Conservation (phyloP, 805 yeast genomes). For the Candida maesae region DNA sequence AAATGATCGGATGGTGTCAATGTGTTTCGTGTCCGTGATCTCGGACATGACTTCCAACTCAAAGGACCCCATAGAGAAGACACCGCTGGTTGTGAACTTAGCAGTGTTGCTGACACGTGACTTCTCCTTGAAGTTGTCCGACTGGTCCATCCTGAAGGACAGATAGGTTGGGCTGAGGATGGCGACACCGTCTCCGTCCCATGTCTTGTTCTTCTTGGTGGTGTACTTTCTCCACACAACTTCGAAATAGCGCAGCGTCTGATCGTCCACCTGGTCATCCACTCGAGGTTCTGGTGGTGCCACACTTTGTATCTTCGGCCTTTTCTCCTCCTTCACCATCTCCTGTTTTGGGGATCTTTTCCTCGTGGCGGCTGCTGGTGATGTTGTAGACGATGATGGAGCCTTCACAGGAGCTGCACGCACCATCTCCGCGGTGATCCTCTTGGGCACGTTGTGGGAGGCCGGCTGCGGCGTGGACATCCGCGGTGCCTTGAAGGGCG, state of each 20-base stretch:
- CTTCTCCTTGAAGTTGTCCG: conserved; percentile 30
- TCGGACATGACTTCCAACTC: conserved; percentile 63
- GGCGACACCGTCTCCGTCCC: conserved; percentile 90
- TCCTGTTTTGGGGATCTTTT: no score
- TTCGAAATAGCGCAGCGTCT: conserved; percentile 18
- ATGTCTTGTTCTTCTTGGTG: conserved; percentile 77
- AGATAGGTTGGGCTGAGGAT: conserved; percentile 27
- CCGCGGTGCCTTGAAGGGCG: conserved; percentile 19
- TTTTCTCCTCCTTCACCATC: no score
- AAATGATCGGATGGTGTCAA: conserved; percentile 18
- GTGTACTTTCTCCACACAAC: conserved; percentile 54
- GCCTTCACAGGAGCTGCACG: no score
- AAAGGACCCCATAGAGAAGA: conserved; percentile 48
- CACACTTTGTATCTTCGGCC: no score
- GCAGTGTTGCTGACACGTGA: conserved; percentile 15
- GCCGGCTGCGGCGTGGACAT: conserved; percentile 8
- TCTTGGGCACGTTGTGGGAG: background rate
- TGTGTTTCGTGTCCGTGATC: conserved; percentile 26
- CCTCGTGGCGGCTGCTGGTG: no score
- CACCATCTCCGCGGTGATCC: background rate
- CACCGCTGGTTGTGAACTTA: conserved; percentile 32
- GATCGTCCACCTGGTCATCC: no score
- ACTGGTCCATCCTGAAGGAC: conserved; percentile 32
- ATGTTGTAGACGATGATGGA: no score
- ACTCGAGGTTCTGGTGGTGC: no score